A percentile compares a stretch with the other conserved stretches of the same genome.
phyloP scores from a whole-genome alignment of 768 basidiomycete species.

The Sporobolomyces pararoseus region DNA sequence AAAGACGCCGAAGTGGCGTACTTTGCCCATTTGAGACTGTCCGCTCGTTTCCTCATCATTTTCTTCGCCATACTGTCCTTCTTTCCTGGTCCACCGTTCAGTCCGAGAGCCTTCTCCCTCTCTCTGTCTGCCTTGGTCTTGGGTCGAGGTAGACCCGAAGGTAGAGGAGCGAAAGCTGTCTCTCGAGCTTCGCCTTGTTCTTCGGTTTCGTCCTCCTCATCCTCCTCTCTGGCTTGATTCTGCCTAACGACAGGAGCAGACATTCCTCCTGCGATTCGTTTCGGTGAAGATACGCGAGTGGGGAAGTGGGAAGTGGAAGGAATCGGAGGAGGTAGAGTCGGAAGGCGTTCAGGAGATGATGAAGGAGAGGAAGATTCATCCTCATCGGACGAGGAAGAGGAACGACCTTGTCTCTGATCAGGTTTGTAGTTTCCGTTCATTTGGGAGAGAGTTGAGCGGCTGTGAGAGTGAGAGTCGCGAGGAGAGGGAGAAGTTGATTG shows the following conservation, averaged over 20 bases:
- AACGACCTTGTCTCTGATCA: not conserved
- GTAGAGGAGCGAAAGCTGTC: conserved; percentile 16
- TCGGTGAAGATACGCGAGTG: conserved; percentile 1
- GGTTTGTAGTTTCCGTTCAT: not conserved
- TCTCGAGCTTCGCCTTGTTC: conserved; percentile 2
- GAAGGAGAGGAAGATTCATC: conserved; percentile 2
- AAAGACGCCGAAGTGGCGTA: conserved; percentile 28
- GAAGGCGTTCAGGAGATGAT: conserved; percentile 12
- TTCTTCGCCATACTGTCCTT: conserved; percentile 31
- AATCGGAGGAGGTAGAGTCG: conserved; percentile 13
- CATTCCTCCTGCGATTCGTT: conserved; percentile 6
- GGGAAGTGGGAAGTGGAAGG: conserved; percentile 1
- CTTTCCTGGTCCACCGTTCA: conserved; percentile 14
- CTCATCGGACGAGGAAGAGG: conserved; percentile 6
- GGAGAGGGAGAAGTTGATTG: not conserved
- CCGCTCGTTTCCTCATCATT: conserved; percentile 29
- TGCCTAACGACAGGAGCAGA: not conserved
- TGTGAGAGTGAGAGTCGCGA: not conserved
- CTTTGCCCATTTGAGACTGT: conserved; percentile 41
- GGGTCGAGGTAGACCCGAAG: conserved; percentile 20
- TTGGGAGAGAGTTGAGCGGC: not conserved
- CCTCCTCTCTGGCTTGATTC: not conserved
- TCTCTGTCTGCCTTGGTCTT: conserved; percentile 33
- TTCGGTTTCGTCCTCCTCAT: conserved; percentile 1
- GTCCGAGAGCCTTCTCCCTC: conserved; percentile 10